Base-by-base conservation (phyloP, 495 filamentous ascomycete species). In the Lophium mytilinum region DNA sequence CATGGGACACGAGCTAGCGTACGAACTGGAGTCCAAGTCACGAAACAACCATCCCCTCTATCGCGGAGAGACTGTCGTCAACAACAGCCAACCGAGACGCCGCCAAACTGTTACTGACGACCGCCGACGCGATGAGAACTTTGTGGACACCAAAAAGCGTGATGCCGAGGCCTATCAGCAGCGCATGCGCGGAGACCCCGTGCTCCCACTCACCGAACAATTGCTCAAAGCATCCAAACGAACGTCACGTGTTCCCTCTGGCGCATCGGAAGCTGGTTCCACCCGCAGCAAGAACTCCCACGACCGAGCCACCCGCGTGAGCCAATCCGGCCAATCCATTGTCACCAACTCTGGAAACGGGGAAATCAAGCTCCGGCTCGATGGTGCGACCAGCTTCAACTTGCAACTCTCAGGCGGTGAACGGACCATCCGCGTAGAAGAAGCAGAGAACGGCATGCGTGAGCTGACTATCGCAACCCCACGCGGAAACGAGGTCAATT, bases 361-460 rank as follows among this genome's bases (percentile, higher is more conserved):
- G 9, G 62, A 65, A 37, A 58, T 65, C 21, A 54, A 58, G 6
- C 54, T 65, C 9, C 42, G 55, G 9, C 46, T 65, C 8, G 62
- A 61, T 35, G 42, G 53, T 7, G 55, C 53, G 19, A 51, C 58
- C 6, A 43, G 49, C 34, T 21, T 65, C 15, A 57, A 48, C 33
- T 58, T 65, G 18, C 50, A 58, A 18, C 52, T 65, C 54, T 58
- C 54, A 15, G 62, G 62, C 17, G 58, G 61, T 21, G 62, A 58
- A 14, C 57, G 62, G 8, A 61, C 51, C 18, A 43, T 65, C 12
- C 37, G 49, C 1, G 46, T 65, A 51, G 43, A 61, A 12, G 58
- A 58, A 37, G 51, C 54, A 15, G 62, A 61, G n/a, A 54, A 58
- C 37, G 62, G 62, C 8, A 61, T 61, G 57, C 55, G 58, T n/a